Conservation (phyloP, 805 yeast species). For the Candida insectalens region DNA sequence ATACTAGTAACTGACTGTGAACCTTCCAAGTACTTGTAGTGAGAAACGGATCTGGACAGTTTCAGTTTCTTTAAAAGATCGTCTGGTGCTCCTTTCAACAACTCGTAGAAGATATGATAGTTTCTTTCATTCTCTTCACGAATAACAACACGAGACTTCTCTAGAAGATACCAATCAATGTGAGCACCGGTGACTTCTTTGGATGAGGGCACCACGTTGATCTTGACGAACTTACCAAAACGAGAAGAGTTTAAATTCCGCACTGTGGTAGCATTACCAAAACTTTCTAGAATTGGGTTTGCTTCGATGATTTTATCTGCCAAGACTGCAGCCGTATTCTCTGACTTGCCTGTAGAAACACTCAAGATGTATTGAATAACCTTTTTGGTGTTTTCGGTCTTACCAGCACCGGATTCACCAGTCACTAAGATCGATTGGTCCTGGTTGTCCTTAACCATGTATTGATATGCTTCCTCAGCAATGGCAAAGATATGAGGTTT, state of each 20-base stretch:
- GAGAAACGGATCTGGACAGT: slow-evolving; percentile 27
- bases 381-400: slow-evolving; percentile 93
- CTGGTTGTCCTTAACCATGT: slow-evolving; percentile 53
- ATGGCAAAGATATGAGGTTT: slow-evolving; percentile 90
- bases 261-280: slow-evolving; percentile 95
- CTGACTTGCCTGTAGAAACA: slow-evolving; percentile 34
- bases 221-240: slow-evolving; percentile 91
- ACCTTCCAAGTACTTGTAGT: slow-evolving; percentile 50
- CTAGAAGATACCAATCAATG: slow-evolving; percentile 89
- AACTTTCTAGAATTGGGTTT: slow-evolving; percentile 90
- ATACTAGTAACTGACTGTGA: slow-evolving; percentile 53
- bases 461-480: slow-evolving; percentile 78
- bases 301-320: slow-evolving; percentile 86
- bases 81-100: slow-evolving; percentile 56
- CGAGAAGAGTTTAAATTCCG: slow-evolving; percentile 92
- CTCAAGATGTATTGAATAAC: slow-evolving; percentile 87
- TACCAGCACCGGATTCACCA: slow-evolving; percentile 99
- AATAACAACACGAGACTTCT: slow-evolving; percentile 82
- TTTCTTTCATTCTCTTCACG: slow-evolving; percentile 77
- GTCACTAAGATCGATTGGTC: slow-evolving; percentile 94
- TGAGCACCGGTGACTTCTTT: slow-evolving; percentile 80
- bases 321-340: slow-evolving; percentile 30
- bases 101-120: slow-evolving; percentile 88
- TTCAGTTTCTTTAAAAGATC: slow-evolving; percentile 37
- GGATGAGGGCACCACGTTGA: slow-evolving; percentile 44